Evolutionary conservation across 2,329 filamentous ascomycete species (phyloP), one percentile per base, ranked within the genome.

Genomic region (Chalaropsis ovoidea): DNA sequence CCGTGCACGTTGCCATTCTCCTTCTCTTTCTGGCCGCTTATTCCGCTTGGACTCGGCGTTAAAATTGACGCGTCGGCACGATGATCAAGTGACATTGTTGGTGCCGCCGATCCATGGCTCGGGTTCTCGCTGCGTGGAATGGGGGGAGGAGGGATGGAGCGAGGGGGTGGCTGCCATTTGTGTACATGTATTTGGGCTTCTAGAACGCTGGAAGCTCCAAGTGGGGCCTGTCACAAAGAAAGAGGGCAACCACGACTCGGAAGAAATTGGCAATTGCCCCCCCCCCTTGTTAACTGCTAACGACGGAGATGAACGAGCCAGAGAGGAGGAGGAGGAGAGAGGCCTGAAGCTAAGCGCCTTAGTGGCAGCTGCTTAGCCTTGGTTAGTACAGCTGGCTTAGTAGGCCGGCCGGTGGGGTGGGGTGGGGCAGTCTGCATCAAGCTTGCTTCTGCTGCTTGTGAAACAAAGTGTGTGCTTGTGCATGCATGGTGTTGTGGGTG

Each of bases 241-340:
- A 24, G 22, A 39, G 1, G 8, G 35, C 35, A 39, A 10, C 35
- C 4, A 39, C 8, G 35, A 39, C 35, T 39, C 35, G 35, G 8
- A 10, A 10, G 35, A 39, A 39, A 39, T 39, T 39, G 35, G 35
- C 35, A 39, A 39, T 10, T 39, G 8, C 35, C 35, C 5, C 35
- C 47, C 47, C n/a, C 47, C 47, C 17, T 49, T 49, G 47, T n/a
- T 49, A 24, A n/a, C n/a, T n/a, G n/a, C n/a, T n/a, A n/a, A n/a
- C n/a, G 6, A 49, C 47, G 47, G 47, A 52, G 47, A 17, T 52
- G 22, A 52, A 52, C 47, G 47, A 52, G 19, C 47, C 11, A 52
- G 47, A 39, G 35, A 39, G 31, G 7, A 35, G 31, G 7, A 35
- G 31, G 8, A 39, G 8, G 35, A 39, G 35, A 10, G 47, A 52